Conservation (phyloP, 768 basidiomycete species). For the Auricularia cornea region DNA sequence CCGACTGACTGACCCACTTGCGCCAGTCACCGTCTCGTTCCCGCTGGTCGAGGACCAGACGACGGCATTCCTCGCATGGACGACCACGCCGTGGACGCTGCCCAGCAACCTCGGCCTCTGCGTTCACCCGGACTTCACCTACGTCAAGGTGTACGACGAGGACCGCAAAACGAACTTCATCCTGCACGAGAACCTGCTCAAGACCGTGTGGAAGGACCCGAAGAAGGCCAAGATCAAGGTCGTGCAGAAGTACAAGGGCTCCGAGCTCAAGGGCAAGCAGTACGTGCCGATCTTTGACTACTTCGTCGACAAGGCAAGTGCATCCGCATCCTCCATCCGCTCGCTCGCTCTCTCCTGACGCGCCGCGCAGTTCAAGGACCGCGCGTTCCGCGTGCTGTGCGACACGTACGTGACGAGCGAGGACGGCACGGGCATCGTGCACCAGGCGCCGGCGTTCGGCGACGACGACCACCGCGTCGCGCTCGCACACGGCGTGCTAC, state of each 20-base stretch:
- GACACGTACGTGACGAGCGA: slow-evolving; percentile 91
- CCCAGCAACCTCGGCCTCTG: slow-evolving; percentile 94
- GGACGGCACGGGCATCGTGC: slow-evolving; percentile 96
- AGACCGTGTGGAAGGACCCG: slow-evolving; percentile 89
- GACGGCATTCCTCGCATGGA: slow-evolving; percentile 92
- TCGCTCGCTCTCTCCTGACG: slow-evolving; percentile 1
- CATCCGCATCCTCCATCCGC: background rate
- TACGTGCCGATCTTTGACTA: slow-evolving; percentile 95
- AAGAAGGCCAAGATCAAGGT: slow-evolving; percentile 97
- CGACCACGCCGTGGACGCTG: slow-evolving; percentile 97
- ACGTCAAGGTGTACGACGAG: slow-evolving; percentile 93
- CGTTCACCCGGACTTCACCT: slow-evolving; percentile 92
- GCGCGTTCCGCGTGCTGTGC: slow-evolving; percentile 78
- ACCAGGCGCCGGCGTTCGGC: slow-evolving; percentile 97
- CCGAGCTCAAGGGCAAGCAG: slow-evolving; percentile 92
- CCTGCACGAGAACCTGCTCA: slow-evolving; percentile 78
- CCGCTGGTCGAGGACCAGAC: slow-evolving; percentile 86
- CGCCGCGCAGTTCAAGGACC: slow-evolving; percentile 67
- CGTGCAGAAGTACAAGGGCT: slow-evolving; percentile 76
- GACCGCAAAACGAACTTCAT: slow-evolving; percentile 85
- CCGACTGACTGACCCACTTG: background rate
- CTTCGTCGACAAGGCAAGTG: slow-evolving; percentile 80
- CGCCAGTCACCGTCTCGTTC: slow-evolving; percentile 81
- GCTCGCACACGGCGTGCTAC: slow-evolving; percentile 73
- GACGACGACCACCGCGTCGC: slow-evolving; percentile 97